These are phyloP conservation scores for Paecilomyces fulvus DNA, from an alignment of 2,329 filamentous ascomycete genomes.

Conservation along the genomic window DNA sequence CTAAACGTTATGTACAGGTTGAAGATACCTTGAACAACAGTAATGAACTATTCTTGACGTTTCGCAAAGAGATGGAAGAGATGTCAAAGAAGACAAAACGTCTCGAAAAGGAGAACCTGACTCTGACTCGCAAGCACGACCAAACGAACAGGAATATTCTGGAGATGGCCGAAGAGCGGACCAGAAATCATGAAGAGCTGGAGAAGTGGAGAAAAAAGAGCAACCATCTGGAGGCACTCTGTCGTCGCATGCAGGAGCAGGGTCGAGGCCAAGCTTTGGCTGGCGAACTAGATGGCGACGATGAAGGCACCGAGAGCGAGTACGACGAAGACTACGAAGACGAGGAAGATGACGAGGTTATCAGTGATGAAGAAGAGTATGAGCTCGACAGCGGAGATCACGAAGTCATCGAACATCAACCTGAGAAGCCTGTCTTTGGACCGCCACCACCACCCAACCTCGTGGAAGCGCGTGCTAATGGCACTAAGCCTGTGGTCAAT, in stretches of 20 bases:
- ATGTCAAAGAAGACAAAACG: slow-evolving; percentile 99
- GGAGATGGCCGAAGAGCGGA: slow-evolving; percentile 92
- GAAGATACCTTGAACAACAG: slow-evolving; percentile 98
- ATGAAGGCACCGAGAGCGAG: slow-evolving; percentile 41
- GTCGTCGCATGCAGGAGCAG: slow-evolving; percentile 92
- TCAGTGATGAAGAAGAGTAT: slow-evolving; percentile 51
- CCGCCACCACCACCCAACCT: slow-evolving; percentile 45
- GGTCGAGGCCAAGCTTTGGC: slow-evolving; percentile 67
- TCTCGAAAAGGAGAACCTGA: slow-evolving; percentile 91
- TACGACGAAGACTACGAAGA: slow-evolving; percentile 52
- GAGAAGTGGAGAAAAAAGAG: slow-evolving; percentile 78
- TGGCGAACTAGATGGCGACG: slow-evolving; percentile 48
- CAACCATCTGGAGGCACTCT: slow-evolving; percentile 86
- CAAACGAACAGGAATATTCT: slow-evolving; percentile 90
- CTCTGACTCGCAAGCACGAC: slow-evolving; percentile 84
- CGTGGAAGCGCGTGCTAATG: slow-evolving; percentile 37
- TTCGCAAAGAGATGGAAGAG: slow-evolving; percentile 98
- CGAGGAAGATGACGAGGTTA: slow-evolving; percentile 52
- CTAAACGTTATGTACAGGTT: slow-evolving; percentile 60
- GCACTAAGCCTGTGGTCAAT: slow-evolving; percentile 36
- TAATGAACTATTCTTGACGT: slow-evolving; percentile 93
- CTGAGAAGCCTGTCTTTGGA: slow-evolving; percentile 37
- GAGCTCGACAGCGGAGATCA: slow-evolving; percentile 59
- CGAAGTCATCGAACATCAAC: slow-evolving; percentile 40
- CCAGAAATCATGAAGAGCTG: slow-evolving; percentile 63